Conservation (phyloP, 2,329 filamentous ascomycete genomes). For the Clonostachys byssicola region DNA sequence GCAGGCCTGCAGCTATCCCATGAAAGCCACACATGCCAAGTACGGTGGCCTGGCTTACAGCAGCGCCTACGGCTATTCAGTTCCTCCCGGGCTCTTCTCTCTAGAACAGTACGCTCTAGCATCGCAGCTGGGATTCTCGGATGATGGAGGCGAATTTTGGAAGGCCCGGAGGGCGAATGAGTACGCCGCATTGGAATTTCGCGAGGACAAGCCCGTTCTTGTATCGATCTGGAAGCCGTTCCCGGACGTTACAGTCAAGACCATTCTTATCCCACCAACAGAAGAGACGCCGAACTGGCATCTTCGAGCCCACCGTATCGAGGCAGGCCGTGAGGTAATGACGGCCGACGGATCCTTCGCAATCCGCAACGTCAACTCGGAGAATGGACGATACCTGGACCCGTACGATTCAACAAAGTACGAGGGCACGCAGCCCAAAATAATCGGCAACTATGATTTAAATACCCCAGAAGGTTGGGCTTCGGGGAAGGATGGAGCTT, state of each 20-base stretch:
- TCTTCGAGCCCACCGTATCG: slow-evolving; percentile 59
- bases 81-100: slow-evolving; percentile 51
- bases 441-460: slow-evolving; percentile 59
- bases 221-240: slow-evolving; percentile 70
- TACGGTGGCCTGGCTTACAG: slow-evolving; percentile 40
- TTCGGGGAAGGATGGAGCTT: slow-evolving; percentile 45
- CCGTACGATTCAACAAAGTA: slow-evolving; percentile 35
- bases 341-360: slow-evolving; percentile 75
- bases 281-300: slow-evolving; percentile 64
- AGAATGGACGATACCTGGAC: slow-evolving; percentile 45
- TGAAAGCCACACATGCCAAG: slow-evolving; percentile 28
- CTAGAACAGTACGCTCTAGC: slow-evolving; percentile 75
- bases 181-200: slow-evolving; percentile 56
- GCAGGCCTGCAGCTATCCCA: slow-evolving; percentile 21
- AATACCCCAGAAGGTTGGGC: slow-evolving; percentile 48
- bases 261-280: slow-evolving; percentile 59
- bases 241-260: slow-evolving; percentile 61
- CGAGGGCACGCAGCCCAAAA: slow-evolving; percentile 49
- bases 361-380: slow-evolving; percentile 49
- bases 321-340: slow-evolving; percentile 56
- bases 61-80: slow-evolving; percentile 33
- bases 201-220: slow-evolving; percentile 54
- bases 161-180: slow-evolving; percentile 66
- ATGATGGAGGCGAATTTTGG: slow-evolving; percentile 76
- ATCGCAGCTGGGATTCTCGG: slow-evolving; percentile 70